phyloP scores from a whole-genome alignment of 2,329 filamentous ascomycete species.

The Hypomyces perniciosus region DNA sequence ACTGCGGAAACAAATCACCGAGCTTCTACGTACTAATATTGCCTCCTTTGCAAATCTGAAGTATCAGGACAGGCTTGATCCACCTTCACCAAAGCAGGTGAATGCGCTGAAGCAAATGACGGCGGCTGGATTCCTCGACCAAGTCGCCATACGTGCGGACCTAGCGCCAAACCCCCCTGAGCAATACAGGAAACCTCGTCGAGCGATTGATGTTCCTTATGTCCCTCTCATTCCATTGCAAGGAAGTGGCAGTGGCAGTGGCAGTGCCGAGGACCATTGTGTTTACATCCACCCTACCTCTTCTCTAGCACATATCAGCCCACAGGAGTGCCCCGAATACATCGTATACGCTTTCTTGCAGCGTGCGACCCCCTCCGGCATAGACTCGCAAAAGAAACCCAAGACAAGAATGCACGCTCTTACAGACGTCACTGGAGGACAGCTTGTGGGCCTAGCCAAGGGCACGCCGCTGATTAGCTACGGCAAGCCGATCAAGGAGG shows the following conservation, averaged over 20 bases:
- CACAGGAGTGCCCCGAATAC: slow-evolving; percentile 75
- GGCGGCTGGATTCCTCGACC: slow-evolving; percentile 87
- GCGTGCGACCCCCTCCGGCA: slow-evolving; percentile 49
- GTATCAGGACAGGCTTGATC: slow-evolving; percentile 50
- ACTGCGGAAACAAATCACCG: slow-evolving; percentile 74
- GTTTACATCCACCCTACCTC: slow-evolving; percentile 89
- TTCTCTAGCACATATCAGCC: slow-evolving; percentile 63
- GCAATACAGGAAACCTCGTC: slow-evolving; percentile 60
- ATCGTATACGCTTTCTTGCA: slow-evolving; percentile 85
- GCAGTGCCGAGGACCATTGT: slow-evolving; percentile 49
- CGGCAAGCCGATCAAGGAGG: slow-evolving; percentile 87
- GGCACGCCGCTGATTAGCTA: slow-evolving; percentile 79
- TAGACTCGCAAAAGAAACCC: slow-evolving; percentile 48
- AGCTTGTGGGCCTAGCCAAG: slow-evolving; percentile 72
- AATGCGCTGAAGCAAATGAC: slow-evolving; percentile 84
- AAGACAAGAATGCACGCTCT: slow-evolving; percentile 86
- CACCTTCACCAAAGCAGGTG: slow-evolving; percentile 61
- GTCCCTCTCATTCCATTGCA: slow-evolving; percentile 71
- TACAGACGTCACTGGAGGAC: slow-evolving; percentile 68
- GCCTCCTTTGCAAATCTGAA: slow-evolving; percentile 54
- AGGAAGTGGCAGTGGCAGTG: slow-evolving; percentile 27
- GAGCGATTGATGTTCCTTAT: slow-evolving; percentile 91
- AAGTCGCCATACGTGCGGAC: slow-evolving; percentile 88
- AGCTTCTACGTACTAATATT: slow-evolving; percentile 71
- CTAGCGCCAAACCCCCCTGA: slow-evolving; percentile 68